Conservation (phyloP, 768 basidiomycete species). For the Mycena latifolia region DNA sequence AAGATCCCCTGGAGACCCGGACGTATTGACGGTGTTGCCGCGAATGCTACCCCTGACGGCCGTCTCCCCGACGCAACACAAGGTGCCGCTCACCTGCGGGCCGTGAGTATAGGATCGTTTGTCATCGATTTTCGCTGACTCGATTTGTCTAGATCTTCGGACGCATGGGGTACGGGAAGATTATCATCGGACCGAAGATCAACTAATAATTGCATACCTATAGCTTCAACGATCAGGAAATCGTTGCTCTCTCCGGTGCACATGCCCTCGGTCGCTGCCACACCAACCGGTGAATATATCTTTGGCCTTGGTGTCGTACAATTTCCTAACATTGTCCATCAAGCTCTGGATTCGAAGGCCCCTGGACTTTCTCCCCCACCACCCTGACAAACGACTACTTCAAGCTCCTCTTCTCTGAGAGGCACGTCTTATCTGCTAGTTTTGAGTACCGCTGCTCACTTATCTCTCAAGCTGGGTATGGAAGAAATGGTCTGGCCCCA, state of each 20-base stretch:
- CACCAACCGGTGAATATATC: conserved; percentile 72
- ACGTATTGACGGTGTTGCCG: conserved; percentile 86
- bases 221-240: conserved; percentile 95
- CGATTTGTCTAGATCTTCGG: conserved; percentile 74
- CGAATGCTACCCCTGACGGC: conserved; percentile 85
- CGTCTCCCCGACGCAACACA: conserved; percentile 91
- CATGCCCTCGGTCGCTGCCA: conserved; percentile 98
- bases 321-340: background rate
- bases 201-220: conserved; percentile 3
- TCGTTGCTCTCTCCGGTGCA: conserved; percentile 93
- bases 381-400: conserved; percentile 90
- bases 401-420: conserved; percentile 89
- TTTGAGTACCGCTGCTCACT: conserved; percentile 8
- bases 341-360: conserved; percentile 86
- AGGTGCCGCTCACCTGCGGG: conserved; percentile 87
- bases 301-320: background rate
- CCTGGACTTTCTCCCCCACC: conserved; percentile 96
- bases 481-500: conserved; percentile 95
- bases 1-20: conserved; percentile 95
- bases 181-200: background rate
- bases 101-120: conserved; percentile 57
- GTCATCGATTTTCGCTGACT: conserved; percentile 15
- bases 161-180: conserved; percentile 79
- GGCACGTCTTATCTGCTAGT: conserved; percentile 53
- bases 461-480: conserved; percentile 76